Percentiles rank a stretch among this genome's conserved stretches.
phyloP scores from a whole-genome alignment of 768 basidiomycete species.

The Tricholoma terreum region DNA sequence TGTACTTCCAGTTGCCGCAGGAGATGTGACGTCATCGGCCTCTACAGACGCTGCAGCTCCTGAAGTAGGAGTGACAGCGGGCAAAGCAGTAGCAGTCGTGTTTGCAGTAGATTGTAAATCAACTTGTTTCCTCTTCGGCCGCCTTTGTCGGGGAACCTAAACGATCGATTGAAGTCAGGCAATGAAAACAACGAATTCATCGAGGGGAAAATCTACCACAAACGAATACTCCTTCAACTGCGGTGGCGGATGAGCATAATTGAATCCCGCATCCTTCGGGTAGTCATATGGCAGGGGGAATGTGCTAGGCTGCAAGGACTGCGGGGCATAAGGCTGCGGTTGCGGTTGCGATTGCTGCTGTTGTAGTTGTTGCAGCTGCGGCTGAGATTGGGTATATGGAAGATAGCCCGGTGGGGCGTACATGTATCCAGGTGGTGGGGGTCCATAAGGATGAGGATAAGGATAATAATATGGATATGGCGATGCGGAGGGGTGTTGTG shows the following conservation, averaged over 20 bases:
- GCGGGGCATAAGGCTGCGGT: slow-evolving; percentile 1
- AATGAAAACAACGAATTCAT: not conserved
- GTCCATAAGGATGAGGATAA: not conserved
- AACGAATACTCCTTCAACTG: not conserved
- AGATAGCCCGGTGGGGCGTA: not conserved
- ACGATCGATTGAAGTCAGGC: not conserved
- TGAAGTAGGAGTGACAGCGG: not conserved
- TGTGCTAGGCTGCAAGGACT: not conserved
- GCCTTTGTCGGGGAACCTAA: not conserved
- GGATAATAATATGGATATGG: slow-evolving; percentile 16
- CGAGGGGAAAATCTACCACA: not conserved
- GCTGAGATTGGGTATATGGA: slow-evolving; percentile 15
- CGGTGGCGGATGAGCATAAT: not conserved
- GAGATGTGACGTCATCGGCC: not conserved
- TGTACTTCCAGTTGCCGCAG: not conserved
- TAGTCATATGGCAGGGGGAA: slow-evolving; percentile 3
- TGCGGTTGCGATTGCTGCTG: slow-evolving; percentile 4
- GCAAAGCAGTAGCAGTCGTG: not conserved
- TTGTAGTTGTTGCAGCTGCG: slow-evolving; percentile 2
- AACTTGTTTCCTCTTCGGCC: not conserved
- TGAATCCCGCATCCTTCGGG: not conserved
- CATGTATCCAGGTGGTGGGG: slow-evolving; percentile 4
- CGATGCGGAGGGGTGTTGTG: slow-evolving; percentile 5
- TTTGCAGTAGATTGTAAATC: not conserved
- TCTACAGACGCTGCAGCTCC: not conserved